phyloP scores from a whole-genome alignment of 2,329 filamentous ascomycete genomes.

The Pseudogymnoascus sp. region DNA sequence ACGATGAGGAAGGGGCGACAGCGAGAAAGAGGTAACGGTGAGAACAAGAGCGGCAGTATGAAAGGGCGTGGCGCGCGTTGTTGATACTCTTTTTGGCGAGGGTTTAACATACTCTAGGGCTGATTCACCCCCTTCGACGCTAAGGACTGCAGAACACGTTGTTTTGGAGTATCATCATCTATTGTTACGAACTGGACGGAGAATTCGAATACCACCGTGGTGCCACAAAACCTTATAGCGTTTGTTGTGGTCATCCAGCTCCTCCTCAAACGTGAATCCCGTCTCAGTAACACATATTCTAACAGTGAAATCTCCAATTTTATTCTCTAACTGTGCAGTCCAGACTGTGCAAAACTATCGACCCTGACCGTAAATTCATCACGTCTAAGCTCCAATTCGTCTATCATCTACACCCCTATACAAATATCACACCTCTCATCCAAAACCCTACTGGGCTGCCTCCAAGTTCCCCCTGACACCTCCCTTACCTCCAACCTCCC shows the following conservation, averaged over 20 bases:
- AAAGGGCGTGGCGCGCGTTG: no score
- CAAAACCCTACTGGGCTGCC: constrained; percentile 20
- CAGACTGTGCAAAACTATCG: constrained; percentile 5
- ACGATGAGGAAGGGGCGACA: no score
- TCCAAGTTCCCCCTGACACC: constrained; percentile 27
- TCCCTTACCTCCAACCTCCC: constrained; percentile 62
- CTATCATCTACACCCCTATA: constrained; percentile 7
- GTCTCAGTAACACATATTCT: background rate
- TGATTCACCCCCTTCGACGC: no score
- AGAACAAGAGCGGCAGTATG: no score
- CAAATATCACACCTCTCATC: background rate
- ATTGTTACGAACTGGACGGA: no score
- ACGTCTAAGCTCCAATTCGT: constrained; percentile 6
- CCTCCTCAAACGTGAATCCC: background rate
- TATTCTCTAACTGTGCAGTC: constrained; percentile 2
- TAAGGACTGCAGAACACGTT: no score
- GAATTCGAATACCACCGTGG: no score
- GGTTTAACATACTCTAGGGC: no score
- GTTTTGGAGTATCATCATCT: no score
- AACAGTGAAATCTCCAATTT: constrained; percentile 3
- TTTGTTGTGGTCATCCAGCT: background rate
- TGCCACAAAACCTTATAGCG: background rate
- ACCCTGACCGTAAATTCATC: constrained; percentile 7
- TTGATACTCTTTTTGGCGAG: no score
- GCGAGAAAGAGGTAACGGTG: no score